Percentiles rank a stretch among this genome's conserved stretches.
phyloP scores from a whole-genome alignment of 495 filamentous ascomycete genomes.

The Lophium mytilinum region DNA sequence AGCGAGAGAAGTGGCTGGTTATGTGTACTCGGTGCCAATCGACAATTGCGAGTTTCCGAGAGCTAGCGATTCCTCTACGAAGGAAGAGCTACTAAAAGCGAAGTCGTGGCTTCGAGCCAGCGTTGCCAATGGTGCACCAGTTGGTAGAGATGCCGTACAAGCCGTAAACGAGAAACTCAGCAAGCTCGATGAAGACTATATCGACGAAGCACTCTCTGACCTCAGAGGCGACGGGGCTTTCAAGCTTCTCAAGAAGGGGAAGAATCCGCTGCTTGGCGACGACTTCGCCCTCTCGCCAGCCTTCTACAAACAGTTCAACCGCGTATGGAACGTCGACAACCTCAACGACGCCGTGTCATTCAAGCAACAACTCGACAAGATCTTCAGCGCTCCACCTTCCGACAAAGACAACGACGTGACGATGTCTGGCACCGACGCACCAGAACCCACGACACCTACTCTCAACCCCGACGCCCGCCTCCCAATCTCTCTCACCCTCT shows the following conservation, averaged over 20 bases:
- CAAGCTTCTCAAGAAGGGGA: conserved; percentile 1
- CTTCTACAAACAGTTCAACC: conserved; percentile 46
- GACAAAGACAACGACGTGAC: conserved; percentile 8
- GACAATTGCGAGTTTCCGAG: not conserved
- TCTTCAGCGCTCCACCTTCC: conserved; percentile 39
- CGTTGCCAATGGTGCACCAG: conserved; percentile 43
- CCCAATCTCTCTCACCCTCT: conserved; percentile 39
- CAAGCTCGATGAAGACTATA: conserved; percentile 32
- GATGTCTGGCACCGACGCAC: conserved; percentile 4
- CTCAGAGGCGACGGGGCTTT: conserved; percentile 1
- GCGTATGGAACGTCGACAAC: conserved; percentile 40
- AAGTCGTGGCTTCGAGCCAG: conserved; percentile 59
- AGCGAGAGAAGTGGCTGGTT: too few species aligned
- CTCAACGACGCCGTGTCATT: conserved; percentile 31
- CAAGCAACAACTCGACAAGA: conserved; percentile 34
- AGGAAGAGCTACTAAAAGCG: conserved; percentile 26
- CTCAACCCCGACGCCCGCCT: conserved; percentile 18
- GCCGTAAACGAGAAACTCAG: conserved; percentile 40
- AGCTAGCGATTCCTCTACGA: conserved; percentile 15
- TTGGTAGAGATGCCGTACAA: not conserved
- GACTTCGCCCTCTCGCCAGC: conserved; percentile 25
- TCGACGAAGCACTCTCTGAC: conserved; percentile 2
- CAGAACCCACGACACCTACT: conserved; percentile 29
- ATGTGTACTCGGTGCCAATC: too few species aligned
- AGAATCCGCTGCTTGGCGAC: conserved; percentile 14